Base-by-base conservation (phyloP, 192 early-diverging fungal genomes). In the Allomyces javanicus region DNA sequence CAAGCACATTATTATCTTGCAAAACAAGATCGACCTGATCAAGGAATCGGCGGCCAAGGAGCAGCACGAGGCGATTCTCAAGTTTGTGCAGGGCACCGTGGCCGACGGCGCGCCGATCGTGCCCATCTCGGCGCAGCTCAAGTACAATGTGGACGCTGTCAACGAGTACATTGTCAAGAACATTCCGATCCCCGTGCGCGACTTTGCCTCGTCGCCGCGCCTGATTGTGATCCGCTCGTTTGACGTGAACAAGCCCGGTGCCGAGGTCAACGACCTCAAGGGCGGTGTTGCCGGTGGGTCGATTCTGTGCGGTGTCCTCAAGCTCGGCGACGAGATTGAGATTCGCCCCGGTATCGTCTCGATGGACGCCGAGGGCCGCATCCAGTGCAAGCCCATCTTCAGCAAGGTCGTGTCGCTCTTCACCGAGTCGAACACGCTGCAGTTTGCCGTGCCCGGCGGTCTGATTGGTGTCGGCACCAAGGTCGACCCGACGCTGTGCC, bases 371-470 rank as follows among this genome's bases (percentile, higher is more conserved):
- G 85, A 92, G 67, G 87, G 87, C 63, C 85, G 86, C 72, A 83
- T 93, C 69, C 77, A 77, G 62, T 90, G 89, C 76, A 73, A 85
- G 61, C 89, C 93, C 19, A 91, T 96, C 66, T 87, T 90, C 67
- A 93, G 93, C 27, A 81, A 86, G 62, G 92, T 99, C 66, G 74
- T 96, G 24, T 79, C 89, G 10, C 82, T 99, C 25, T 79, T 86
- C 68, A 87, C 96, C 26, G 94, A 99, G 75, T 69, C 72, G 55
- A 99, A 99, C 75, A 77, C 85, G 65, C 78, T 99, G 24, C 80
- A 95, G 79, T 99, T 96, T 79, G 96, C 96, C 33, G 94, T 99
- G 66, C 94, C 96, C n/a, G 96, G 96, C 67, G 96, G 96, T 66
- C 83, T 99, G 61, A 99, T 99, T 72, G 93, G 90, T 85, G 94